These are phyloP conservation scores for Chloris gayana DNA, from an alignment of 176 grass and related monocot species.

Conservation along the genomic window DNA sequence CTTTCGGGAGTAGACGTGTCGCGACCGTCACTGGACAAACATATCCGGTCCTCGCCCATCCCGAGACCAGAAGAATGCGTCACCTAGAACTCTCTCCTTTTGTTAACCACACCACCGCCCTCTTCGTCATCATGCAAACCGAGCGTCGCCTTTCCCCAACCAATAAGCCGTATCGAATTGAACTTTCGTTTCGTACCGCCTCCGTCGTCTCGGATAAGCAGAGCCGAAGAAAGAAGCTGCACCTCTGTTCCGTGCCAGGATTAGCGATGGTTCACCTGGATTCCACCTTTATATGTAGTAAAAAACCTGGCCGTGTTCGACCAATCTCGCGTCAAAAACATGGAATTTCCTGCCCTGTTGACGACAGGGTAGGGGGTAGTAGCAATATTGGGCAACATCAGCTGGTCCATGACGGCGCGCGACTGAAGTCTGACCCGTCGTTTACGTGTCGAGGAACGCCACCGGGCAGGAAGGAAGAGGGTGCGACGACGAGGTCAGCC, in stretches of 20 bases:
- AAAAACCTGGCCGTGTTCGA: no score
- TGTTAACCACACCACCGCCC: not conserved
- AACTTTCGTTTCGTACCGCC: not conserved
- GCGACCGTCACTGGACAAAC: constrained; percentile 22
- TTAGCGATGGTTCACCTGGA: no score
- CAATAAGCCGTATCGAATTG: not conserved
- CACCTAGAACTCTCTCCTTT: constrained; percentile 6
- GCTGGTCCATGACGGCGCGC: constrained; percentile 13
- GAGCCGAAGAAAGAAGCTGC: not conserved
- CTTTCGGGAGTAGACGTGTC: not conserved
- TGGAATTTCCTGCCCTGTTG: not conserved
- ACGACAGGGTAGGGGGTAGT: not conserved
- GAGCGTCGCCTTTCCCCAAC: not conserved
- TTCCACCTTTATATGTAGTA: no score
- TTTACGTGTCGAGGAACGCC: constrained; percentile 45
- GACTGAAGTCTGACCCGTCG: constrained; percentile 8
- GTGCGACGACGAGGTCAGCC: constrained; percentile 41
- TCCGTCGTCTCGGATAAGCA: not conserved
- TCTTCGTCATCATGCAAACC: not conserved
- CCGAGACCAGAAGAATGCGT: not conserved
- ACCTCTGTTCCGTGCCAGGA: not conserved
- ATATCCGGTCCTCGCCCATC: constrained; percentile 4
- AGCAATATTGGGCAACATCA: not conserved
- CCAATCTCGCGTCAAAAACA: not conserved
- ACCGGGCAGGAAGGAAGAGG: not conserved